Base-by-base conservation (phyloP, 225 moss, liverwort and hornwort species). In the Physcomitrium patens region DNA sequence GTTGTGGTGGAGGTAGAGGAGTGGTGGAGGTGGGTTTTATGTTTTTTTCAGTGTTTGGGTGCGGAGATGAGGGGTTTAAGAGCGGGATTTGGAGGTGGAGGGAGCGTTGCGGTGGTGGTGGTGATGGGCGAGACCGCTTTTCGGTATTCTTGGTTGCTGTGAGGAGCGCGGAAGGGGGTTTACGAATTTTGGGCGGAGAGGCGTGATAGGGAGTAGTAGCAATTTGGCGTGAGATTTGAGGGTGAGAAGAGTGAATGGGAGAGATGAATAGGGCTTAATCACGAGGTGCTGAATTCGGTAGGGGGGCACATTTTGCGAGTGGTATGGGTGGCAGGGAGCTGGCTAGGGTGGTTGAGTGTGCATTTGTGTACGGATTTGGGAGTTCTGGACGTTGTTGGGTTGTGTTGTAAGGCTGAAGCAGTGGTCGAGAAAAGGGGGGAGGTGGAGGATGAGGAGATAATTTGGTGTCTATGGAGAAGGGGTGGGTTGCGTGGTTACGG, bases 361-460 rank as follows among this genome's bases (percentile, higher is more conserved):
- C 20, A 2, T 7, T 55, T 22, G 9, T 3, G 19, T 18, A 20
- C 9, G 55, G 20, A n/a, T 7, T n/a, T 18, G 55, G 55, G 19
- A 22, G 8, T 18, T 9, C 20, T 17, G 55, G 20, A 55, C 13
- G 55, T 20, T 5, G 9, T 9, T 58, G 24, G 12, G 58, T 58
- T 69, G 67, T 5, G 12, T 24, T 70, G 57, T 4, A 9, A 12
- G 45, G 45, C 22, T 55, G 54, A 41, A 8, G 10, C 37, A 8
- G 20, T 7, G 46, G 70, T 59, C 31, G 31, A 37, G 5, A 37
- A 3, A 3, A 37, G 26, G 65, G 23, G 31, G 57, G 45, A 50
- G 76, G 60, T 63, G 49, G 77, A 65, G 70, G 42, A 72, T 72
- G 68, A 14, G 16, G 17, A 72, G 42, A 56, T 22, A 63, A 49